Evolutionary conservation across 2,329 filamentous ascomycete genomes (phyloP), one percentile per base, ranked within the genome.

Genomic region (Phyllosticta paracitricarpa): DNA sequence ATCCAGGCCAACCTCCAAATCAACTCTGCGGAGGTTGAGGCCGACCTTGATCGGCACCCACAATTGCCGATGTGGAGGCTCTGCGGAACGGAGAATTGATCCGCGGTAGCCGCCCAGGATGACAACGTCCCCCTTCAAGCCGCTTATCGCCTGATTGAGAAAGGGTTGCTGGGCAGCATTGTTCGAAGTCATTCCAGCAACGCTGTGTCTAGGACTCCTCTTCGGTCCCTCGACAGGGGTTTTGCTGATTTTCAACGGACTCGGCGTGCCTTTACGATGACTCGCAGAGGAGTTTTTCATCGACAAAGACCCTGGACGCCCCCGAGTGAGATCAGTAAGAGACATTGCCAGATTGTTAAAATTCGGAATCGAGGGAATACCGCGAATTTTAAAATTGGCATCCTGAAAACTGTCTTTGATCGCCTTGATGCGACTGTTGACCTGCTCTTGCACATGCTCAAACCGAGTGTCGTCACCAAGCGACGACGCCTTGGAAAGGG

Each of bases 11-110:
- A 97, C 87, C 71, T 96, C 91, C 3, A 97, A 79, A 70, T 97
- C 90, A 2, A 93, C 92, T 70, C 94, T 96, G 61, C 92, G 87
- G 64, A 97, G 83, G 67, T 96, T 96, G 57, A 97, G 77, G 0
- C 93, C 92, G 28, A 96, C 87, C 73, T 97, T 97, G 69, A 97
- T 87, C 0, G 92, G 92, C 1, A 95, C 89, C 93, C 93, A 97
- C 0, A 96, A 77, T 70, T 96, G 91, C n/a, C 91, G 85, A 69
- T 93, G 85, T 3, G 89, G 88, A 8, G 89, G 83, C 64, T 91
- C 86, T 10, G 90, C 88, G 10, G 91, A 95, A 30, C 92, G 85
- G 30, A 97, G 75, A n/a, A 97, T 82, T 0, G 92, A 96, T 3
- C 93, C 93, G 65, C 93, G 83, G 70, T 97, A 96, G 14, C 93